Conservation (phyloP, 169 alveolate genomes). For the Amoebophrya sp. region DNA sequence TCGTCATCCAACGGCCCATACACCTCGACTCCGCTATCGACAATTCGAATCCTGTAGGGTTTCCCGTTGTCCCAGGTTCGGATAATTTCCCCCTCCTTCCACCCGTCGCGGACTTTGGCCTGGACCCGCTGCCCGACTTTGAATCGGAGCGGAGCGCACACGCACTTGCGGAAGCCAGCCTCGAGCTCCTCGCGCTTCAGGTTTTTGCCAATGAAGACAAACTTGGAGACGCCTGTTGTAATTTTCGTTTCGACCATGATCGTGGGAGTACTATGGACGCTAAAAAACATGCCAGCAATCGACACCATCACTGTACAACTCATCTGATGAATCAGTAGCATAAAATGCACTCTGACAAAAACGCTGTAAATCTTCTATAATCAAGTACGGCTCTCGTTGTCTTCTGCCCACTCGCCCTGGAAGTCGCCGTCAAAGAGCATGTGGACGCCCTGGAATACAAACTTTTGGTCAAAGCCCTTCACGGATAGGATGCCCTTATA, state of each 20-base stretch:
- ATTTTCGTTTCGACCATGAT: no score
- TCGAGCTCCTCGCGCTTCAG: conserved; percentile 24
- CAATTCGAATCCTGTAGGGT: conserved; percentile 28
- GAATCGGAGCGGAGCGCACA: conserved; percentile 23
- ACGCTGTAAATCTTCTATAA: neutral
- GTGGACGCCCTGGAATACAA: conserved; percentile 47
- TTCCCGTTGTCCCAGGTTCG: conserved; percentile 38
- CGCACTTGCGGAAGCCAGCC: conserved; percentile 34
- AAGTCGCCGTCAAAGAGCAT: conserved; percentile 35
- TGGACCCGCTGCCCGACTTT: conserved; percentile 32
- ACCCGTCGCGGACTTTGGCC: conserved; percentile 34
- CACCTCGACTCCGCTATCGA: neutral
- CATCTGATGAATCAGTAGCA: conserved; percentile 24
- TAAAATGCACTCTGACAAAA: neutral
- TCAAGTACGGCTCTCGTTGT: neutral
- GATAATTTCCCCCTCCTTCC: conserved; percentile 28
- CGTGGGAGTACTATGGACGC: no score
- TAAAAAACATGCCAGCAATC: neutral
- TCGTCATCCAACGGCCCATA: conserved; percentile 30
- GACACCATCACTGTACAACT: neutral
- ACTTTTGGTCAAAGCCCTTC: conserved; percentile 42
- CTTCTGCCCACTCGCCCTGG: neutral
- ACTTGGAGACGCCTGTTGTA: conserved; percentile 33
- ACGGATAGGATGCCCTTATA: conserved; percentile 44
- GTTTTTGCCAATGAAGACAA: conserved; percentile 43